phyloP scores from a whole-genome alignment of 495 filamentous ascomycete species.

The Terfezia boudieri region DNA sequence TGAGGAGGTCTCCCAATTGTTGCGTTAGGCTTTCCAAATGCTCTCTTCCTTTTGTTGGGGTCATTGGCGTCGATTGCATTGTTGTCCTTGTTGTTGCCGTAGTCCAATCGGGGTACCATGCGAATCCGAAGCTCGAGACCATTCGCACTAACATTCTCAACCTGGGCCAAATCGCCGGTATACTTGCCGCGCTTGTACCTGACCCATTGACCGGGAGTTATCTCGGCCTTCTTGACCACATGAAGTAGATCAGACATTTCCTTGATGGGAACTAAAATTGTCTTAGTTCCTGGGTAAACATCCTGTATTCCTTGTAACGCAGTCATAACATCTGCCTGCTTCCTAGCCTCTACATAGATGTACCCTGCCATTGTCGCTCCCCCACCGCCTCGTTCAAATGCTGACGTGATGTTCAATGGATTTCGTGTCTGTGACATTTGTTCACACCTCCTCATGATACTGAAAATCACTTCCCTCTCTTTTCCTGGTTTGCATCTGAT shows the following conservation, averaged over 20 bases:
- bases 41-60: slow-evolving; percentile 55
- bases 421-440: slow-evolving; percentile 51
- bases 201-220: slow-evolving; percentile 77
- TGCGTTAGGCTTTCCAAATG: slow-evolving; percentile 21
- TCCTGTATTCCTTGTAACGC: slow-evolving; percentile 64
- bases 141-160: slow-evolving; percentile 81
- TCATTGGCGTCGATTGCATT: slow-evolving; percentile 28
- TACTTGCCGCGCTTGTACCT: slow-evolving; percentile 71
- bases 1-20: slow-evolving; percentile 52
- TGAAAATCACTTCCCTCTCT: slow-evolving; percentile 70
- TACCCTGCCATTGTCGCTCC: slow-evolving; percentile 74
- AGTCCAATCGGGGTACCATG: slow-evolving; percentile 77
- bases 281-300: slow-evolving; percentile 62
- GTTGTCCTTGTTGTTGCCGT: slow-evolving; percentile 61
- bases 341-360: slow-evolving; percentile 79
- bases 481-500: slow-evolving; percentile 85
- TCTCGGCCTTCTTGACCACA: slow-evolving; percentile 61
- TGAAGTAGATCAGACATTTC: slow-evolving; percentile 94
- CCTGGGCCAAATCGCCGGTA: slow-evolving; percentile 71
- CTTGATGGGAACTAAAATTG: slow-evolving; percentile 76
- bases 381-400: slow-evolving; percentile 45
- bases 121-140: slow-evolving; percentile 69
- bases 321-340: slow-evolving; percentile 62
- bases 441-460: slow-evolving; percentile 67
- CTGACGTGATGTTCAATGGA: slow-evolving; percentile 57